Base-by-base conservation (phyloP, 192 early-diverging fungal species). In the Linnemannia exigua region DNA sequence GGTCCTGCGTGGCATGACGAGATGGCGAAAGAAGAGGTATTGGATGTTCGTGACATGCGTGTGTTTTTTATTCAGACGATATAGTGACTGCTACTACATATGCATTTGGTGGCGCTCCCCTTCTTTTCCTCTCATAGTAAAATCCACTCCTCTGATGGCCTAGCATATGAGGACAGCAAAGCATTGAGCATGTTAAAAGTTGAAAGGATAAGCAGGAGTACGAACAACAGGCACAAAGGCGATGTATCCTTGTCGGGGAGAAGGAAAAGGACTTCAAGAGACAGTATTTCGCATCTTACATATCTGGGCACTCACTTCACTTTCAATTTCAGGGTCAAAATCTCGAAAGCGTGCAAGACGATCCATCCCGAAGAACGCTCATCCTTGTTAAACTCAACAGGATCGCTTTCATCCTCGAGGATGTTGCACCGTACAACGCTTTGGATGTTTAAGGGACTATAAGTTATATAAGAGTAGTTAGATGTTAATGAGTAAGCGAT, bases 371-470 rank as follows among this genome's bases (percentile, higher is more conserved):
- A 78, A 1, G 91, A 77, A 0, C 87, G 87, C 41, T 91, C 76
- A 41, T 76, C 81, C 37, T 79, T 72, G 37, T 87, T 81, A 41
- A 70, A 87, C 16, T 76, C 79, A 11, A 91, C 25, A 6, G 88
- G 47, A 4, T 87, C 67, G 25, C 76, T n/a, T 70, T 87, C 87
- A 69, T 97, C 95, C 88, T 98, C 97, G 54, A 98, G 74, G 19
- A 97, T 91, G 81, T 98, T 98, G 71, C 93, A 95, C 77, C 89
- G 87, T 28, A 88, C 77, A 12, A 93, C 89, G 28, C 79, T 81
- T 33, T 89, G 80, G 75, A 95, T 79, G 5, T 81, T 77, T 35
- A 95, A 74, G 5, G 79, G 51, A 37, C 94, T 96, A 80, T 6
- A 36, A 51, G 48, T 33, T n/a, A 47, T 58, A 20, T n/a, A 54